Evolutionary conservation across 768 basidiomycete species (phyloP), one percentile per base, ranked within the genome.

Genomic region (Neoboletus magnificus): DNA sequence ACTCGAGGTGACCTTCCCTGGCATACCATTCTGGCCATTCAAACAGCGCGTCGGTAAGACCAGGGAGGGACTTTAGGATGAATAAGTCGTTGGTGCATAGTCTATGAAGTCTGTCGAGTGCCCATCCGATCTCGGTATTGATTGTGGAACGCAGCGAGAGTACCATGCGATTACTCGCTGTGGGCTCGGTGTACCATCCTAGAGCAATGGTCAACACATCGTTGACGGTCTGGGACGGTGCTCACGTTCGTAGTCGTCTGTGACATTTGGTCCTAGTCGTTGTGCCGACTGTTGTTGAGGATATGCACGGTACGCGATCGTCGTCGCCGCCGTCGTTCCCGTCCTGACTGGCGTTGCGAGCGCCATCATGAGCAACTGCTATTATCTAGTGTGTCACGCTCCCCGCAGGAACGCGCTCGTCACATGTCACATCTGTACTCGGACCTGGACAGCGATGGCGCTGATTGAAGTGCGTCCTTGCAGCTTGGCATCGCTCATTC

Each of bases 1-100:
- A 71, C 53, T 74, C 69, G 59, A 77, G 77, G 62, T 81, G 75
- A n/a, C 86, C 85, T 59, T 85, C 81, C 3, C 68, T 76, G 48
- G 84, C 77, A 68, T 89, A 95, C 86, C 85, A 89, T 66, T 90
- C 85, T 3, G 94, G 93, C 88, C 89, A 93, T 66, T 88, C 89
- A 57, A 93, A 88, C 22, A 98, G 76, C 6, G 86, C 87, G 62
- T 93, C 88, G 25, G 90, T 82, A 40, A 95, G 76, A 10, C 92
- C 92, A 0, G 91, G 87, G 48, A 91, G 84, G 33, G 77, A 75
- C 37, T 77, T 79, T 54, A 98, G 79, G 53, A 82, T 67, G 71
- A 96, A 91, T 49, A 84, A 76, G 48, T 94, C 92, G 62, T 90
- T 88, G 61, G 81, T 80, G 62, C 85, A 87, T n/a, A 91, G 77